Conservation (phyloP, 768 basidiomycete genomes). For the Pholiota conissans region DNA sequence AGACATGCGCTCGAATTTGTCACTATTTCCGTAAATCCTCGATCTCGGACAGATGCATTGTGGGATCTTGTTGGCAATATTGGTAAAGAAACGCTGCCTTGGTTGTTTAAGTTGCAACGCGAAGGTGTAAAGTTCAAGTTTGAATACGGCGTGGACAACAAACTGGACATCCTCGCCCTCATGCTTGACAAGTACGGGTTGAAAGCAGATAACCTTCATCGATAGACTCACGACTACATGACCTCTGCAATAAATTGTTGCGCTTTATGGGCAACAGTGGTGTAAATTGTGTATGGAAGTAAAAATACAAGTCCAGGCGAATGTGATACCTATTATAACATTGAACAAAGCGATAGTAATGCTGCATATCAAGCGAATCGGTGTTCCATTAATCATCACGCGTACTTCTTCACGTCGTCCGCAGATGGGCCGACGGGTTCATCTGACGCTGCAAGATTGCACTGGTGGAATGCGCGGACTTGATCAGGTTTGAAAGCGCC, state of each 20-base stretch:
- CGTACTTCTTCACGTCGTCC: constrained; percentile 68
- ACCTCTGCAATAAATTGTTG: no score
- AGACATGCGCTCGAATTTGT: background rate
- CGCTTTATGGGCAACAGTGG: no score
- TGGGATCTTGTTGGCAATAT: no score
- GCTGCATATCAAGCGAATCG: background rate
- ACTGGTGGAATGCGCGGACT: constrained; percentile 80
- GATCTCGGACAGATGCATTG: background rate
- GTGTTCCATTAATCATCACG: no score
- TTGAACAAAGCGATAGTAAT: background rate
- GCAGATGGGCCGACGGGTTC: constrained; percentile 66
- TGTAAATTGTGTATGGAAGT: background rate
- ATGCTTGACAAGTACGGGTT: no score
- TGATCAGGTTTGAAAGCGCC: constrained; percentile 69
- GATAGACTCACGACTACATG: no score
- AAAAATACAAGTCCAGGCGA: background rate
- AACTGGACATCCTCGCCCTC: no score
- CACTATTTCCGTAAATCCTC: background rate
- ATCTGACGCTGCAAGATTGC: constrained; percentile 82
- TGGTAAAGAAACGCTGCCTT: background rate
- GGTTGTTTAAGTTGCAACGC: background rate
- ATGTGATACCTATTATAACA: background rate
- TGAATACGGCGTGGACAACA: background rate
- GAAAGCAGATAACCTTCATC: no score
- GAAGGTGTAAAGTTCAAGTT: background rate